phyloP scores from a whole-genome alignment of 345 rosid genomes.

The Cardamine resedifolia region DNA sequence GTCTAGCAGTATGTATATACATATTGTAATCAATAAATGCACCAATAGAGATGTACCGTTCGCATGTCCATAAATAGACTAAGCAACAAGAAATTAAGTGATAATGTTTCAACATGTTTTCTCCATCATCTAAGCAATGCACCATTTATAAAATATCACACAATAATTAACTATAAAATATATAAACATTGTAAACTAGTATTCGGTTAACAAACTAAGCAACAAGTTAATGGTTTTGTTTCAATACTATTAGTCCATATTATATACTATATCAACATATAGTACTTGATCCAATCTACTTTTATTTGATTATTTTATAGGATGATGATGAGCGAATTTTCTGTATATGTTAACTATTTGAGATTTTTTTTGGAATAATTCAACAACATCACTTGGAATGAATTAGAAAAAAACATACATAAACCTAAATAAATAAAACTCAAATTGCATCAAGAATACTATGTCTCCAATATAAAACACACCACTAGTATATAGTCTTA shows the following conservation, averaged over 20 bases:
- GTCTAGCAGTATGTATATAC: not conserved
- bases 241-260: not conserved
- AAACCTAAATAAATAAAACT: conserved; percentile 18
- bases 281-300: not conserved
- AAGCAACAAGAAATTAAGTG: conserved; percentile 14
- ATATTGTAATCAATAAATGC: not conserved
- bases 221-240: conserved; percentile 2
- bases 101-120: conserved; percentile 19
- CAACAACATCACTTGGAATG: conserved; percentile 3
- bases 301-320: not conserved
- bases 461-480: conserved; percentile 16
- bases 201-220: not conserved
- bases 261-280: not conserved
- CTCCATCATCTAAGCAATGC: conserved; percentile 27
- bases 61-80: not conserved
- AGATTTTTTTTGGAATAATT: not conserved
- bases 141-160: not conserved
- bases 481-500: not conserved
- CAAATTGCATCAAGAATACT: conserved; percentile 31
- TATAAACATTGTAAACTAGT: not conserved
- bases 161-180: not conserved
- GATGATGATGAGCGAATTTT: not conserved
- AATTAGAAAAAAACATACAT: not conserved
- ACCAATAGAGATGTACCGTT: conserved; percentile 5
- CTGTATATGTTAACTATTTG: not conserved